Evolutionary conservation across 306 rosid genomes (phyloP).

Genomic region (Arachis hypogaea): DNA sequence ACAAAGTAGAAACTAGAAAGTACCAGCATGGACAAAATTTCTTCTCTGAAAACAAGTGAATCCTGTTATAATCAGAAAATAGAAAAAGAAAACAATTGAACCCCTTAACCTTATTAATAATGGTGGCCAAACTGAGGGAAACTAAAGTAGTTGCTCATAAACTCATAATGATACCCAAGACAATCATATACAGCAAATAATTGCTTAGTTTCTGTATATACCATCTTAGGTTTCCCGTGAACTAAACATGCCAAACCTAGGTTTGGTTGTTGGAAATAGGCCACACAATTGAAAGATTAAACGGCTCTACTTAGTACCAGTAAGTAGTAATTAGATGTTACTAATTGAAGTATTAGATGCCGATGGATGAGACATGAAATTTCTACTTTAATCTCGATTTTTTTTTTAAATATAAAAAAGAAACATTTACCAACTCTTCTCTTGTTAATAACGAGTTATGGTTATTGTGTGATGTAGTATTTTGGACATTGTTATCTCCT

Average conservation of each 20-base stretch:
- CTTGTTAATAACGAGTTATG: conserved; percentile 30
- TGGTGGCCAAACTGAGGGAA: not conserved
- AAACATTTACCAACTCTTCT: not conserved
- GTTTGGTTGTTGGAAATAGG: not conserved
- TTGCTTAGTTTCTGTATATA: conserved; percentile 16
- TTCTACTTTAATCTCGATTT: not conserved
- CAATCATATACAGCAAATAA: not conserved
- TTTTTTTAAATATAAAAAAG: not conserved
- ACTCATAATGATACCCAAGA: conserved; percentile 13
- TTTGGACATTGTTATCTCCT: conserved; percentile 76
- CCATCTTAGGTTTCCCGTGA: not conserved
- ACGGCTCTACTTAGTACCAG: not conserved
- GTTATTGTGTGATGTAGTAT: conserved; percentile 52
- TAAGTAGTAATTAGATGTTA: conserved; percentile 3
- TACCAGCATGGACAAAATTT: not conserved
- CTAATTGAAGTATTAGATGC: not conserved
- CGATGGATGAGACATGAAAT: not conserved
- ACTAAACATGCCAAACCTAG: not conserved
- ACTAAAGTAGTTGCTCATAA: conserved; percentile 12
- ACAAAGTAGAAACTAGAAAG: conserved; percentile 6
- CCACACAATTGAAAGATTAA: conserved; percentile 6
- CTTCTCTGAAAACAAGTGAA: not conserved
- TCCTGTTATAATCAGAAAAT: conserved; percentile 8
- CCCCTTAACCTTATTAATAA: not conserved
- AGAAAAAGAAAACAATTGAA: conserved; percentile 9